These are phyloP conservation scores for Mycena belliarum DNA, from an alignment of 768 basidiomycete species.

Conservation along the genomic window DNA sequence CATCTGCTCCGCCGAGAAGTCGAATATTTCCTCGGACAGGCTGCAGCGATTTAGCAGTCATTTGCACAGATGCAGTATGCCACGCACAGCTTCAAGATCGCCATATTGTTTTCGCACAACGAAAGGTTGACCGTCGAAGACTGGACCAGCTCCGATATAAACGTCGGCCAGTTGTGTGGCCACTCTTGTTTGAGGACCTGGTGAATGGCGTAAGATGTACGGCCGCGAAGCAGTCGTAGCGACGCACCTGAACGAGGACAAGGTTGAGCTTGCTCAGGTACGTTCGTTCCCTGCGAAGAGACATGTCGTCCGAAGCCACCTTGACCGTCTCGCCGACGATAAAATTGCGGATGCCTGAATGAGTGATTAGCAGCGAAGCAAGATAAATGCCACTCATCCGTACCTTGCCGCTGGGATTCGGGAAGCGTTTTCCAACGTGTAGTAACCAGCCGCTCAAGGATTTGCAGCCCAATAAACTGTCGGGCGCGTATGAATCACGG, in stretches of 20 bases:
- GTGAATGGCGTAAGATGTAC: not conserved
- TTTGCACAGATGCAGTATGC: not conserved
- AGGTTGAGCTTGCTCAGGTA: slow-evolving; percentile 96
- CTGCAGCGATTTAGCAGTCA: not conserved
- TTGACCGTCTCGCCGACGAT: slow-evolving; percentile 92
- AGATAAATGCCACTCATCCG: slow-evolving; percentile 8
- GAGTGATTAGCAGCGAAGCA: not conserved
- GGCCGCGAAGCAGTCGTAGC: not conserved
- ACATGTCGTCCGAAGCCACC: slow-evolving; percentile 85
- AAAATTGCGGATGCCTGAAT: slow-evolving; percentile 92
- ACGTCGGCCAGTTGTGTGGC: slow-evolving; percentile 98
- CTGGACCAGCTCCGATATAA: slow-evolving; percentile 95
- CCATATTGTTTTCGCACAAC: slow-evolving; percentile 99
- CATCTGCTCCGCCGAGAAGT: slow-evolving; percentile 98
- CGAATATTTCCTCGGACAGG: slow-evolving; percentile 98
- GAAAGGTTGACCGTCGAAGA: slow-evolving; percentile 96
- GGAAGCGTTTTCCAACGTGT: slow-evolving; percentile 97
- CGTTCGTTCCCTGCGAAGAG: slow-evolving; percentile 87
- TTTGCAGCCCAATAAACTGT: slow-evolving; percentile 95
- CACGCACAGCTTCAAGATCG: slow-evolving; percentile 77
- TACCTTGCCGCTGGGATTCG: slow-evolving; percentile 90
- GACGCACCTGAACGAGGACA: slow-evolving; percentile 84
- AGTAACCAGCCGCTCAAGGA: slow-evolving; percentile 91
- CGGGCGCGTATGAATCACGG: not conserved
- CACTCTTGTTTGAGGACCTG: slow-evolving; percentile 99